Evolutionary conservation across 495 filamentous ascomycete species (phyloP), one percentile per base, ranked within the genome.

Genomic region (Penicillium turbatum): DNA sequence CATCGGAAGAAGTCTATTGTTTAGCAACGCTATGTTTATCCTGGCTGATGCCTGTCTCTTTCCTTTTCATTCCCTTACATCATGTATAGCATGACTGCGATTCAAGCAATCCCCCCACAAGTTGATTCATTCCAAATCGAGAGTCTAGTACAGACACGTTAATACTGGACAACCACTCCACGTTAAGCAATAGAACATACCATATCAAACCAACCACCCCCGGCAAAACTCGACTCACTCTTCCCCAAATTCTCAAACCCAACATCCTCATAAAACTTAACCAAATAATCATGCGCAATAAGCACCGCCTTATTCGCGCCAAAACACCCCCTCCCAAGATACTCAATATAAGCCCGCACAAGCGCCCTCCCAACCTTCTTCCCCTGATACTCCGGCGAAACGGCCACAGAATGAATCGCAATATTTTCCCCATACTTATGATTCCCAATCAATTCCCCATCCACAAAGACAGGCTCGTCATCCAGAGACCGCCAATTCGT

Each of bases 331-430:
- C 17, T 47, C n/a, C 21, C 43, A 13, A 64, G 48, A 48, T 62
- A 57, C 21, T 57, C 39, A n/a, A 61, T 35, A 42, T 66, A 66
- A 4, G 53, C 53, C 21, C 40, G 55, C 1, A 66, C 58, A 6
- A 66, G n/a, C 11, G 34, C 53, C 51, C 26, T 59, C 19, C 64
- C 64, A n/a, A 62, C 48, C n/a, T 54, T 57, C 37, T 49, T 57
- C 0, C 58, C 57, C 26, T 66, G 64, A 35, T 55, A 66, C 32
- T 64, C 55, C 2, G 61, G 61, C 1, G 46, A 34, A 13, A 63
- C 43, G n/a, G 56, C 61, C 12, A 66, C 61, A 6, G 64, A 66
- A 30, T 66, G 64, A 17, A 66, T 53, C n/a, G 64, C 61, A 32
- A 66, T 45, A 6, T 26, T 52, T 2, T 35, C 42, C 6, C 64